A percentile compares a stretch with the other conserved stretches of the same genome.
These are phyloP conservation scores for Hyaloscypha variabilis DNA, from an alignment of 495 filamentous ascomycete species.

Conservation along the genomic window DNA sequence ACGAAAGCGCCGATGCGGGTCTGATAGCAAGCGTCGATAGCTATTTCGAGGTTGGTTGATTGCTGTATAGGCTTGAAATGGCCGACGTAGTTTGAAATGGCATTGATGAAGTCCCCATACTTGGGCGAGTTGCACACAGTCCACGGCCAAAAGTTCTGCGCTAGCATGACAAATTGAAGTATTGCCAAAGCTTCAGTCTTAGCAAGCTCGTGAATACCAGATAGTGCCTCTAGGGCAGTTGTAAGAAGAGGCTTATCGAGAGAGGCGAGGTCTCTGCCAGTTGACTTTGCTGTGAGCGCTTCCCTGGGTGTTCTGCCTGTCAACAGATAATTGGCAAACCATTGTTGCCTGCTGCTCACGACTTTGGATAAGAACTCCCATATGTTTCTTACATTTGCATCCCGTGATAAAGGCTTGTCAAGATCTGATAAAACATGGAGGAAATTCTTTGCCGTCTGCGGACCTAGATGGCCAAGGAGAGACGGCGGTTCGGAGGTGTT, in stretches of 20 bases:
- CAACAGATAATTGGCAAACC: constrained; percentile 90
- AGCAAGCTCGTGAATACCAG: constrained; percentile 63
- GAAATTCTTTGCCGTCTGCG: constrained; percentile 81
- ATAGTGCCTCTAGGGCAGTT: constrained; percentile 74
- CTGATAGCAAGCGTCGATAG: constrained; percentile 55
- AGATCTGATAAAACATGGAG: constrained; percentile 75
- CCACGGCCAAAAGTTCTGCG: constrained; percentile 93
- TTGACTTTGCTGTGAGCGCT: constrained; percentile 57
- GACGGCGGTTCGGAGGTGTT: constrained; percentile 77
- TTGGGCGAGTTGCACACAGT: constrained; percentile 75
- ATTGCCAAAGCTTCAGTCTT: constrained; percentile 68
- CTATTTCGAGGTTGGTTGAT: constrained; percentile 43
- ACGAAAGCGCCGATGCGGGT: constrained; percentile 78
- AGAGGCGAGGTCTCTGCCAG: constrained; percentile 36
- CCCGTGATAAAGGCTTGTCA: constrained; percentile 72
- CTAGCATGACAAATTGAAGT: constrained; percentile 81
- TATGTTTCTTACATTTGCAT: constrained; percentile 61
- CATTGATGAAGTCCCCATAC: constrained; percentile 69
- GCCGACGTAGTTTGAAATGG: constrained; percentile 69
- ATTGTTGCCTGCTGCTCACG: constrained; percentile 88
- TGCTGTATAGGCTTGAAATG: constrained; percentile 55
- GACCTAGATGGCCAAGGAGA: constrained; percentile 82
- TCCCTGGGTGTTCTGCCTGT: constrained; percentile 84
- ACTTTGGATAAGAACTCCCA: constrained; percentile 90
- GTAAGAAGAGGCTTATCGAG: constrained; percentile 63